Percentiles rank a stretch among this genome's conserved stretches.
These are phyloP conservation scores for Hymenoscyphus infarciens DNA, from an alignment of 2,329 filamentous ascomycete species.

Conservation along the genomic window DNA sequence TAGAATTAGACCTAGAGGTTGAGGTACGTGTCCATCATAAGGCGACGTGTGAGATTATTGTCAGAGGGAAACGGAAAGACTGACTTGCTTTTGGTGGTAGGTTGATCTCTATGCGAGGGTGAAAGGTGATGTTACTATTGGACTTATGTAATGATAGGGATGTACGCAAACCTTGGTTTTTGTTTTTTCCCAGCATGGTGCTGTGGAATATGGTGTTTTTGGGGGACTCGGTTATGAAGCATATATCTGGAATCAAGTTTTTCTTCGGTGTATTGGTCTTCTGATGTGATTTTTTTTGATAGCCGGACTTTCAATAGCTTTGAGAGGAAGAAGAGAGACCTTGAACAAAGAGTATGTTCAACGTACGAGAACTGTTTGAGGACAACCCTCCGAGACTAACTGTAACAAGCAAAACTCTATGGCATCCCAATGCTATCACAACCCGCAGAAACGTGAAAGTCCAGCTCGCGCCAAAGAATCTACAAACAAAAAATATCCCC, in stretches of 20 bases:
- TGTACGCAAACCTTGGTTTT: not conserved
- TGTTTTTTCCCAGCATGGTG: not conserved
- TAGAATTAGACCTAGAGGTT: slow-evolving; percentile 37
- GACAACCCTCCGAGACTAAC: too few relatives aligned
- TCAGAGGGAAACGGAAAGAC: not conserved
- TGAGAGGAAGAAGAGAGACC: too few relatives aligned
- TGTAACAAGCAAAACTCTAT: not conserved
- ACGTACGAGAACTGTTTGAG: too few relatives aligned
- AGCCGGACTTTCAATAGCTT: too few relatives aligned
- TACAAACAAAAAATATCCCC: not conserved
- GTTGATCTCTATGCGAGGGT: slow-evolving; percentile 30
- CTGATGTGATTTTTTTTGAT: too few relatives aligned
- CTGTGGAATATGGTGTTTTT: not conserved
- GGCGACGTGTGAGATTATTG: not conserved
- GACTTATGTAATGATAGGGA: slow-evolving; percentile 15
- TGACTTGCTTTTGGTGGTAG: slow-evolving; percentile 8
- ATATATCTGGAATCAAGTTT: not conserved
- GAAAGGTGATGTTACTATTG: slow-evolving; percentile 34
- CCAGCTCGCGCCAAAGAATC: not conserved
- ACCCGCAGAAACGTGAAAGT: not conserved
- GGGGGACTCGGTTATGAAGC: not conserved
- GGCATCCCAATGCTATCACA: too few relatives aligned
- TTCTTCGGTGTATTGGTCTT: not conserved
- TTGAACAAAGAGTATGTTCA: too few relatives aligned
- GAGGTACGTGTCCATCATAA: slow-evolving; percentile 26